Conservation (phyloP, 176 grass and related monocot species). For the Eragrostis nindensis region DNA sequence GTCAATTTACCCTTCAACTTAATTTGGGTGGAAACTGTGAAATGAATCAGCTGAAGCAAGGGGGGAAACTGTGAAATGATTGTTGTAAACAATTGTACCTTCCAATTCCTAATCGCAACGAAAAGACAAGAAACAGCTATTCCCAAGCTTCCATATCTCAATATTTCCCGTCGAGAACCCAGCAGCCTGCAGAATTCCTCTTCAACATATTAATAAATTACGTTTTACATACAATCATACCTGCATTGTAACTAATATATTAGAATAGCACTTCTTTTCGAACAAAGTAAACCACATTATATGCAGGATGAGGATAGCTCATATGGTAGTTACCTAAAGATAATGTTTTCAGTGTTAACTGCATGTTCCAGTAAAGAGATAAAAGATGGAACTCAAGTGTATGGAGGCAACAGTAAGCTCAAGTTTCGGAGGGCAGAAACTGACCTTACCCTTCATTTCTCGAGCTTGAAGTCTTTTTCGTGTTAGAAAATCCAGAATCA, state of each 20-base stretch:
- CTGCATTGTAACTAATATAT: conserved; percentile 19
- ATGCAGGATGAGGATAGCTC: conserved; percentile 12
- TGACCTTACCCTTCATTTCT: conserved; percentile 90
- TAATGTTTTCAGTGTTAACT: conserved; percentile 26
- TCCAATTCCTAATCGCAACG: conserved; percentile 80
- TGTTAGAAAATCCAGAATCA: conserved; percentile 43
- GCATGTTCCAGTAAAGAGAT: conserved; percentile 15
- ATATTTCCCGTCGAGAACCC: conserved; percentile 77
- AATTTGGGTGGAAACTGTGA: neutral
- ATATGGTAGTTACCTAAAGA: conserved; percentile 8
- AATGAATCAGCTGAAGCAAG: conserved; percentile 27
- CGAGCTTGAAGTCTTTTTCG: conserved; percentile 48
- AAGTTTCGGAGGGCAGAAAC: conserved; percentile 42
- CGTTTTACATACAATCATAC: conserved; percentile 25
- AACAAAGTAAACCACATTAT: conserved; percentile 11
- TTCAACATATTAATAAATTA: conserved; percentile 46
- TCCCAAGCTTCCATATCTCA: conserved; percentile 92
- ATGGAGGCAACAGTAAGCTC: conserved; percentile 8
- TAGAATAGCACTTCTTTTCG: conserved; percentile 33
- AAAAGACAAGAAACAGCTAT: conserved; percentile 76
- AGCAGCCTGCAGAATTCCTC: conserved; percentile 66
- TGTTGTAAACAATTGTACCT: conserved; percentile 59
- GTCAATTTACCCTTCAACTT: neutral
- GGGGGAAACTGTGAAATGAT: conserved; percentile 1
- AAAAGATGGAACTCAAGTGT: neutral